Base-by-base conservation (phyloP, 2,329 filamentous ascomycete species). In the Venturia oleaginea region DNA sequence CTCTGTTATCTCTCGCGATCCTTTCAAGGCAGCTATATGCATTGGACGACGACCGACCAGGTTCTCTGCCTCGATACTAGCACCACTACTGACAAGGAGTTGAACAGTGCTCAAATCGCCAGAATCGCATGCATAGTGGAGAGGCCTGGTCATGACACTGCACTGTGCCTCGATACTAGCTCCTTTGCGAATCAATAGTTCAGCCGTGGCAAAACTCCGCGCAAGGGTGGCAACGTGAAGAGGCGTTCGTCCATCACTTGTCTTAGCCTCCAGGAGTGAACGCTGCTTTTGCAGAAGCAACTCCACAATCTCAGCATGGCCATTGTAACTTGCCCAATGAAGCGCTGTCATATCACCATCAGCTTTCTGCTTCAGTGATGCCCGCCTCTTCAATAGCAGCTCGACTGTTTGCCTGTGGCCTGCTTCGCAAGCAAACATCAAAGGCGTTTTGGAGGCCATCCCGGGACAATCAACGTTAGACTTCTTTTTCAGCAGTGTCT, bases 111-210 rank as follows among this genome's bases (percentile, higher is more conserved):
- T 72, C 15, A 69, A 38, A 59, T 67, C 73, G 59, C 72, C 67
- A 11, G 70, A 68, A 48, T 70, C 67, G 40, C 75, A 76, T 40
- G 75, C 75, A 67, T 77, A 77, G 65, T 77, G 76, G 46, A 77
- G 70, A 2, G 74, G 67, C 24, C 72, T 71, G 15, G 74, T 66
- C 2, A 70, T 71, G 15, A 69, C 66, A 2, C 64, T 66, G 63
- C 75, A 77, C 51, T 67, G 68, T n/a, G 64, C 65, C 61, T 76
- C 72, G 10, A 75, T 60, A 2, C 69, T 63, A 19, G 70, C 68
- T 5, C 67, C 70, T 62, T 70, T 76, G 24, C 75, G 74, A 10
- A 76, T 67, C 11, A 77, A 70, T 1, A 73, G 65, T 42, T 77
- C 76, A 15, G 74, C 73, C 17, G 75, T 74, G 8, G 71, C 71